Conservation (phyloP, 306 rosid species). For the Vigna reflexopilosa region DNA sequence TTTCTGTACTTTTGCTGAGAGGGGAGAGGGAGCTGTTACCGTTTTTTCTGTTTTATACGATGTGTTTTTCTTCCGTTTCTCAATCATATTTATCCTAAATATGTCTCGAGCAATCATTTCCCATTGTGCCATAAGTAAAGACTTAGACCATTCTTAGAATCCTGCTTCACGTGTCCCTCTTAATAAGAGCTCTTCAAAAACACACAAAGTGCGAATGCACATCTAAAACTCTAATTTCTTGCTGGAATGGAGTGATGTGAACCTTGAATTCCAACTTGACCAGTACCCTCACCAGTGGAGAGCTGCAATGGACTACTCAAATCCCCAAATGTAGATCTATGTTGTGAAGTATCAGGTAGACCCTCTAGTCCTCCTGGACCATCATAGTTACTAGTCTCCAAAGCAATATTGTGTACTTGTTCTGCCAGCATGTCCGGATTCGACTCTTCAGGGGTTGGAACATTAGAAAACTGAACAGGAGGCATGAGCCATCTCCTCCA, state of each 20-base stretch:
- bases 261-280: constrained; percentile 51
- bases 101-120: constrained; percentile 46
- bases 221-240: constrained; percentile 60
- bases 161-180: constrained; percentile 43
- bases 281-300: constrained; percentile 46
- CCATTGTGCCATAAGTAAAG: constrained; percentile 46
- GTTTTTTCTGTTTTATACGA: constrained; percentile 41
- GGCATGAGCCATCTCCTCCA: constrained; percentile 80
- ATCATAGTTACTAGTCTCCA: constrained; percentile 46
- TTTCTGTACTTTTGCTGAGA: constrained; percentile 25
- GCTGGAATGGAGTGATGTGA: constrained; percentile 56
- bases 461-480: constrained; percentile 50
- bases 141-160: constrained; percentile 43
- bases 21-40: constrained; percentile 3
- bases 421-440: constrained; percentile 58
- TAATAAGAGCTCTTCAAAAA: constrained; percentile 23
- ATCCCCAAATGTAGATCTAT: constrained; percentile 45
- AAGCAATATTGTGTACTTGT: constrained; percentile 54
- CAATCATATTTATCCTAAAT: constrained; percentile 44
- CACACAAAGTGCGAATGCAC: constrained; percentile 42
- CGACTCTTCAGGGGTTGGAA: constrained; percentile 42
- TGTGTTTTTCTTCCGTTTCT: constrained; percentile 44
- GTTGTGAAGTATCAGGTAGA: constrained; percentile 40
- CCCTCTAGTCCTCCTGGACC: constrained; percentile 38
- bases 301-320: constrained; percentile 47